Base-by-base conservation (phyloP, 129 eudicot genomes). In the Mikania micrantha region DNA sequence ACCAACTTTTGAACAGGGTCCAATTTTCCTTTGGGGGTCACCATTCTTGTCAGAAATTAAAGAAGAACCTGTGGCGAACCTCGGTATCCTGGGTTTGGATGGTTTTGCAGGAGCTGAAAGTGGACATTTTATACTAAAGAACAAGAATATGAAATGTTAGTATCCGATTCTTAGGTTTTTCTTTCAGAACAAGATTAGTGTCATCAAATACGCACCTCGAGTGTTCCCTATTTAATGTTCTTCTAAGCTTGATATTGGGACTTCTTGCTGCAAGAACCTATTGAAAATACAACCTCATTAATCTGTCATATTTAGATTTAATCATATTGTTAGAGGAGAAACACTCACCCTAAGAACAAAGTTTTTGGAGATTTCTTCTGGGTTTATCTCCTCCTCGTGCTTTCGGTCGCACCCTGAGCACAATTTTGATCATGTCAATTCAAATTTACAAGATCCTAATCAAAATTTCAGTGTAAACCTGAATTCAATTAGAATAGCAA, bases 231-330 rank as follows among this genome's bases (percentile, higher is more conserved):
- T 74, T 84, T 10, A 93, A 79, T 28, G 85, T 86, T 80, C 66
- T 82, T 13, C 88, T 73, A 63, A 86, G 82, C 70, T 76, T 82
- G 21, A 89, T 71, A 60, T 93, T 88, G 41, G 99, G 99, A 77
- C 99, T 93, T 71, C 99, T 89, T 60, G 99, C 99, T 56, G 99
- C 99, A 86, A 93, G 73, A 24, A 89, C 95, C 98, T 92, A 81
- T 69, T 6, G 7, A 24, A 41, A 63, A 38, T 39, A 34, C 5
- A 38, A 11, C 20, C 17, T n/a, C 13, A 12, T 24, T 22, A 9
- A 24, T 24, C 0, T 1, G 1, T 20, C 29, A 58, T 29, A 19
- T 44, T 32, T 17, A 10, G 7, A 31, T n/a, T 50, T 6, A 2
- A 38, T 17, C 22, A 25, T 29, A 65, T 22, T 15, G 49, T 45